phyloP scores from a whole-genome alignment of 371 early-diverging fungal genomes.

The Apophysomyces sp. region DNA sequence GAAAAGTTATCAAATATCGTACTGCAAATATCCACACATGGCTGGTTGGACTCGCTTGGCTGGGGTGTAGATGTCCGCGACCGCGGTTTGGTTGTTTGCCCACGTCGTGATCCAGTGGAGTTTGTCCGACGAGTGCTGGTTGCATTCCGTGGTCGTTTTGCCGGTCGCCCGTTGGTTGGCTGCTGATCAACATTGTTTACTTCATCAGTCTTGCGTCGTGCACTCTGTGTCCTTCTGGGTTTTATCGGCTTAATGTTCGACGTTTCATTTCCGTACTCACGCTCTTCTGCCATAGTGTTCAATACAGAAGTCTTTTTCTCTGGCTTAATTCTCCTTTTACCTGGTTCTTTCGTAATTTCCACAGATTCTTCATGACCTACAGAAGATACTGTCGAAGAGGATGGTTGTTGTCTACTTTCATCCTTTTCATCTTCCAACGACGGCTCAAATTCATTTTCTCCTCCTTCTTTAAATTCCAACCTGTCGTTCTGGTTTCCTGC shows the following conservation, averaged over 20 bases:
- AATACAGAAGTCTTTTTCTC: too few species aligned
- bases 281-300: neutral
- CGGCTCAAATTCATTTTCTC: constrained; percentile 7
- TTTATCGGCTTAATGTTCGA: neutral
- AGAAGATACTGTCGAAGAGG: constrained; percentile 5
- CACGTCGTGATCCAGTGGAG: constrained; percentile 8
- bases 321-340: neutral
- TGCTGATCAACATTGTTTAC: neutral
- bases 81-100: constrained; percentile 9
- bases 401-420: constrained; percentile 7
- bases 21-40: constrained; percentile 9
- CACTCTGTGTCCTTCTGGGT: neutral
- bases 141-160: neutral
- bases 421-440: neutral
- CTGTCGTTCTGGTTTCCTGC: neutral
- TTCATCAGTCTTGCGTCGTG: neutral
- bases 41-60: constrained; percentile 12
- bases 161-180: neutral
- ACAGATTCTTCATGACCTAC: neutral
- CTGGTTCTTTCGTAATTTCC: neutral
- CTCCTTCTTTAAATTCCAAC: neutral
- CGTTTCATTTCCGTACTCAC: neutral
- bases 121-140: constrained; percentile 5
- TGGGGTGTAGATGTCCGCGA: constrained; percentile 24
- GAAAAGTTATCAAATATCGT: constrained; percentile 24